Base-by-base conservation (phyloP, 345 rosid species). In the Noccaea caerulescens region DNA sequence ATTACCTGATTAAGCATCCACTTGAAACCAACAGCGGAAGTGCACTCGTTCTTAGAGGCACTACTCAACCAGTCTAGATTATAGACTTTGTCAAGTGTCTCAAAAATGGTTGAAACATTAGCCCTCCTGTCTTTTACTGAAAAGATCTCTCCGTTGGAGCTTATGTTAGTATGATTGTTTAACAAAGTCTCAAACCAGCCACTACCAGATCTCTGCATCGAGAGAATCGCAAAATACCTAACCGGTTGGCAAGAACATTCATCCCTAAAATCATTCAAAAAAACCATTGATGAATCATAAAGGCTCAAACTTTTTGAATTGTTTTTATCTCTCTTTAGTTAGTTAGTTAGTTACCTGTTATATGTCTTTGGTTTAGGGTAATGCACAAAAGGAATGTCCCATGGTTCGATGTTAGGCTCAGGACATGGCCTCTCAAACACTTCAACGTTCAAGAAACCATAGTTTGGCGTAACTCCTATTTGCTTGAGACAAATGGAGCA, bases 1-100 rank as follows among this genome's bases (percentile, higher is more conserved):
- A 27, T 80, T 60, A 91, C 97, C 93, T 93, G 97, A 85, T 93
- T 93, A 72, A 93, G 97, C 98, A 93, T 93, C 98, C 98, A 93
- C 78, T 93, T 93, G 53, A 93, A 80, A 55, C 98, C 98, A 78
- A 91, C 97, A 0, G 97, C 96, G 63, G 96, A 87, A 2, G 96
- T 89, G 67, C 97, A 93, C 82, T 91, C 98, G 13, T 93, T 91
- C 86, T 89, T 93, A 13, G 97, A 87, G 63, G 97, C 97, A 80
- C 98, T 91, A 72, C 88, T 91, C 34, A 84, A 66, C 98, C 96
- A 89, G 75, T 93, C 98, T 16, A 93, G 82, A 73, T 88, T 85
- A 80, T 89, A 93, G 10, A 91, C 72, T 69, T 81, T 77, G 45
- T 93, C 97, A 83, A 93, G 76, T 3, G 91, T 89, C 85, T 89